Evolutionary conservation across 352 stramenopile species (phyloP), one percentile per base, ranked within the genome.

Genomic region (Pythium rhizo-oryzae): DNA sequence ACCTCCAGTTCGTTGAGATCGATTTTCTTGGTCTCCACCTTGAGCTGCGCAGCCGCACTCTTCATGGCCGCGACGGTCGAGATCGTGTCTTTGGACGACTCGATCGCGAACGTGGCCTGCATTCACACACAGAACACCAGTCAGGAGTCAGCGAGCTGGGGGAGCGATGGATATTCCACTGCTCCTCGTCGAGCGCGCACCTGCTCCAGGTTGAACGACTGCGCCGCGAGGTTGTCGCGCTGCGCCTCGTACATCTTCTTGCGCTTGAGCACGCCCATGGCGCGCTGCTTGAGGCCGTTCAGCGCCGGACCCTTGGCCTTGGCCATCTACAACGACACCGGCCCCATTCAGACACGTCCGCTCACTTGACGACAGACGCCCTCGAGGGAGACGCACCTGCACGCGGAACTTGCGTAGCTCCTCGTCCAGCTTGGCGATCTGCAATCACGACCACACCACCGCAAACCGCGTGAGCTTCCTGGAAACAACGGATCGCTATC

Each of bases 1-100:
- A 94, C 89, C 81, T 99, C 97, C 0, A 99, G 87, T 62, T 98
- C 93, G 55, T 95, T 89, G 56, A 99, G 92, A 71, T 99, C 87
- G 59, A 99, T 92, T 80, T 99, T 97, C 71, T 99, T 95, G 28
- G 94, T 94, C 74, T 99, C 93, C 7, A 84, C 83, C 74, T 98
- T 99, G 7, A 99, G 78, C 52, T 93, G 90, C 63, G 91, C 84
- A 9, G 79, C 76, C 19, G 96, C 96, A 56, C 82, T 87, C 79
- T 99, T 99, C 94, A 99, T 98, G 1, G 97, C 96, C 19, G 90
- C 79, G 0, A 99, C 93, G 0, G 94, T 99, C 43, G 87, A 80
- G 1, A 98, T 84, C 28, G 92, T 98, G 58, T 97, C 93, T 56
- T 95, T 96, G 52, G 93, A 93, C 53, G 84, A 96, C 67, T 99